Percentiles rank a stretch among this genome's conserved stretches.
These are phyloP conservation scores for Picochlorum sp. DNA, from an alignment of 139 green algal species.

Conservation along the genomic window DNA sequence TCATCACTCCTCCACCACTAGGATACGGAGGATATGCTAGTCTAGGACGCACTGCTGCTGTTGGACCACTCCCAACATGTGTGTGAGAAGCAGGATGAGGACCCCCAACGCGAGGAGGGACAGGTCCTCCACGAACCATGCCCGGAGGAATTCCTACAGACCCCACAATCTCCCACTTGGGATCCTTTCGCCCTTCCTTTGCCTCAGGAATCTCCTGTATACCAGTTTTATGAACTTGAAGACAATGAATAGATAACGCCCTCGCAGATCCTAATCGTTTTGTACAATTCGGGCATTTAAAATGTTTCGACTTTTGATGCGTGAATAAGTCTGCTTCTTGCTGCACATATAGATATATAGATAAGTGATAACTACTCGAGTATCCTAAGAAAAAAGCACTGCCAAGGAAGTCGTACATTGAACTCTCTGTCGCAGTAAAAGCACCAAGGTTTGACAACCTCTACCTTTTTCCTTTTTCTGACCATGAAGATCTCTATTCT, in stretches of 20 bases:
- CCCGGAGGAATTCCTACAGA: conserved; percentile 74
- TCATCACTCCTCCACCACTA: no score
- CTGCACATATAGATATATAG: conserved; percentile 23
- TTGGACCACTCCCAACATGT: neutral
- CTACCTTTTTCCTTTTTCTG: conserved; percentile 53
- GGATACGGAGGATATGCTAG: no score
- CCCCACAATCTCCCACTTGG: conserved; percentile 84
- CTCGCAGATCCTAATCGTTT: conserved; percentile 69
- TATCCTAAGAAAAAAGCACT: neutral
- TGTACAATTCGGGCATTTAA: conserved; percentile 64
- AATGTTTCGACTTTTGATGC: conserved; percentile 88
- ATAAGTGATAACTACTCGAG: neutral
- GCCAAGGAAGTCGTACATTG: conserved; percentile 5
- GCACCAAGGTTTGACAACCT: conserved; percentile 56
- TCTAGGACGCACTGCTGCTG: neutral
- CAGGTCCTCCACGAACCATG: conserved; percentile 36
- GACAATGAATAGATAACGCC: conserved; percentile 73
- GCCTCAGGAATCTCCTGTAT: conserved; percentile 57
- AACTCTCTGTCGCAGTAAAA: conserved; percentile 76
- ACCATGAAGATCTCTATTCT: conserved; percentile 21
- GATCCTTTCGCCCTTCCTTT: conserved; percentile 57
- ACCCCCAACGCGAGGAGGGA: neutral
- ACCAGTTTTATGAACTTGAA: conserved; percentile 69
- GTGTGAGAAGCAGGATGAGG: neutral
- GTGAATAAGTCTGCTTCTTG: conserved; percentile 80